Base-by-base conservation (phyloP, 352 stramenopile species). In the Sclerospora graminicola region DNA sequence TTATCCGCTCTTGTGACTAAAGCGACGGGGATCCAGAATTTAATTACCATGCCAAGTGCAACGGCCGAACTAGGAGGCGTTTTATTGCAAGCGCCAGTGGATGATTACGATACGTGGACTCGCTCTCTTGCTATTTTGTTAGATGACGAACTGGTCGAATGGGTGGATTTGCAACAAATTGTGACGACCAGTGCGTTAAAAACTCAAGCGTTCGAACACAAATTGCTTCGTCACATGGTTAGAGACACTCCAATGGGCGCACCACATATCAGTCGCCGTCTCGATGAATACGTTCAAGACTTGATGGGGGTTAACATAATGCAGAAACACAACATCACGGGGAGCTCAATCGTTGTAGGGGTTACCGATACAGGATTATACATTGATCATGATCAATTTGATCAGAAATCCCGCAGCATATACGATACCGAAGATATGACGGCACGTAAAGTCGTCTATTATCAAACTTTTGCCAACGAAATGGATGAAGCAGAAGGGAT, bases 401-500 rank as follows among this genome's bases (percentile, higher is more conserved):
- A 80, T 14, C 75, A 84, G 47, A 33, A 63, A 6, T 71, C 66
- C 2, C 54, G 57, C 0, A 45, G 60, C 7, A 82, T 84, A 34
- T 86, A 75, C 61, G 69, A 84, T 47, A 20, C 49, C 8, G 44
- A 73, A 10, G 63, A 89, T 45, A 39, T 63, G 30, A 63, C 40
- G 1, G 72, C 74, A n/a, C 69, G 76, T 24, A 88, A 94, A 48
- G 71, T 94, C 13, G 66, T 94, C 33, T 70, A 84, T 28, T 94
- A 94, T 54, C 65, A 86, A 27, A 66, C 68, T 13, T 92, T 83
- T 32, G 81, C 76, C 0, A 84, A 88, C 43, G 41, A 69, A 15
- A 46, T 81, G 11, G 77, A 89, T 42, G 70, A 89, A 45, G 72
- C 73, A 1, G 63, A 79, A 44, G 48, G 60, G 8, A 43, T 80